Conservation (phyloP, 352 stramenopile species). For the Globisporangium heterothallicum region DNA sequence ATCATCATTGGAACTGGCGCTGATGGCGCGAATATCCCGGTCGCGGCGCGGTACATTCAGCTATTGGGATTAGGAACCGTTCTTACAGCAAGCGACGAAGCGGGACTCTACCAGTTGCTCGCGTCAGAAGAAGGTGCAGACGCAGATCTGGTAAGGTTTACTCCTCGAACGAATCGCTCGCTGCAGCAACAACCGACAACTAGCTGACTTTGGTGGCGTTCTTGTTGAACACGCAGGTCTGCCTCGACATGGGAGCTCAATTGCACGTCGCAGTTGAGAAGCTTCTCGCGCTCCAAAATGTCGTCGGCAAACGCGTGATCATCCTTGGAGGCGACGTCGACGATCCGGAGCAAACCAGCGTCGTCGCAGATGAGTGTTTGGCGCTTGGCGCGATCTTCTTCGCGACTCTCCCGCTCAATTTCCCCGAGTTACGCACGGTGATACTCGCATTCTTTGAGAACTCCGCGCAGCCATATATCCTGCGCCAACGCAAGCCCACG, state of each 20-base stretch:
- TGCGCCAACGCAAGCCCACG: constrained; percentile 37
- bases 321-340: constrained; percentile 45
- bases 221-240: constrained; percentile 26
- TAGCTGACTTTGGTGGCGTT: not conserved
- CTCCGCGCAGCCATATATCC: constrained; percentile 46
- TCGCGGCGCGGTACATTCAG: constrained; percentile 66
- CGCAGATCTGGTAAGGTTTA: constrained; percentile 44
- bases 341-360: constrained; percentile 25
- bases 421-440: constrained; percentile 42
- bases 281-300: constrained; percentile 27
- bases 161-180: not conserved
- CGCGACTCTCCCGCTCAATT: constrained; percentile 50
- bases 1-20: constrained; percentile 48
- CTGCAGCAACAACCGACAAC: not conserved
- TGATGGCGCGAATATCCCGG: constrained; percentile 29
- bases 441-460: constrained; percentile 54
- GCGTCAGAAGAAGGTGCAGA: constrained; percentile 22
- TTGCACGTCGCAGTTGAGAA: constrained; percentile 40
- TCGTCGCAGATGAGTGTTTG: constrained; percentile 37
- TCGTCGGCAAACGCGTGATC: constrained; percentile 43
- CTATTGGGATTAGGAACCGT: constrained; percentile 59
- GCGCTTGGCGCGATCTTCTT: constrained; percentile 54
- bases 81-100: constrained; percentile 25
- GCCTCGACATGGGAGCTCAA: constrained; percentile 51
- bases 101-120: constrained; percentile 31